These are phyloP conservation scores for Podospora appendiculata DNA, from an alignment of 495 filamentous ascomycete genomes.

Conservation along the genomic window DNA sequence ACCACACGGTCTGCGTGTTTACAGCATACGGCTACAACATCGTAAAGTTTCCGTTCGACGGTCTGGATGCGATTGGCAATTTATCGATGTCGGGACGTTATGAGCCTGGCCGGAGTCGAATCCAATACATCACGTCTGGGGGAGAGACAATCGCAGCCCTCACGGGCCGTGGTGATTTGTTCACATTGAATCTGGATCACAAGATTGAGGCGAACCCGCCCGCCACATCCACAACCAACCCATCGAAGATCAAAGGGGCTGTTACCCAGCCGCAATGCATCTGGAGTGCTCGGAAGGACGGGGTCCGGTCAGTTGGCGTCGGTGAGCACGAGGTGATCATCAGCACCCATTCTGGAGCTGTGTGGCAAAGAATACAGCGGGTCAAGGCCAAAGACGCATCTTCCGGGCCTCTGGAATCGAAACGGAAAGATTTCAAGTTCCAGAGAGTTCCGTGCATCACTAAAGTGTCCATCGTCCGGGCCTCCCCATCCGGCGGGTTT, in stretches of 20 bases:
- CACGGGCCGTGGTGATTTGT: conserved; percentile 76
- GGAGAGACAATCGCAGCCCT: conserved; percentile 87
- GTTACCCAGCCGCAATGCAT: conserved; percentile 67
- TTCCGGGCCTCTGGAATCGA: conserved; percentile 40
- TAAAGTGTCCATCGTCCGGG: conserved; percentile 71
- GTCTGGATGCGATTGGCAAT: conserved; percentile 60
- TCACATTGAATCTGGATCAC: conserved; percentile 65
- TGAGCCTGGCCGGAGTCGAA: conserved; percentile 52
- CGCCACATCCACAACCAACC: conserved; percentile 76
- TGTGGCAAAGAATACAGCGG: conserved; percentile 80
- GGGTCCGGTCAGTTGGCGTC: conserved; percentile 76
- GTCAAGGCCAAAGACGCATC: conserved; percentile 68
- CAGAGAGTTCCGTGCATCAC: conserved; percentile 81
- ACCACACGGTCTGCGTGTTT: conserved; percentile 85
- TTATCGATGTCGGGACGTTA: conserved; percentile 59
- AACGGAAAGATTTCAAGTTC: conserved; percentile 86
- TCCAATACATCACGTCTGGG: conserved; percentile 69
- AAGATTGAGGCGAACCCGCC: conserved; percentile 52
- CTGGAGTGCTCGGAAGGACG: conserved; percentile 82
- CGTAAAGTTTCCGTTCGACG: conserved; percentile 65
- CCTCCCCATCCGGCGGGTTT: conserved; percentile 82
- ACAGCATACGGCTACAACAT: conserved; percentile 89
- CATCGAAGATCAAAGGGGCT: conserved; percentile 72
- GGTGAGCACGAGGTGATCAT: conserved; percentile 93
- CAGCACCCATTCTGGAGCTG: conserved; percentile 82